Base-by-base conservation (phyloP, 768 basidiomycete species). In the Tricholoma furcatifolium region DNA sequence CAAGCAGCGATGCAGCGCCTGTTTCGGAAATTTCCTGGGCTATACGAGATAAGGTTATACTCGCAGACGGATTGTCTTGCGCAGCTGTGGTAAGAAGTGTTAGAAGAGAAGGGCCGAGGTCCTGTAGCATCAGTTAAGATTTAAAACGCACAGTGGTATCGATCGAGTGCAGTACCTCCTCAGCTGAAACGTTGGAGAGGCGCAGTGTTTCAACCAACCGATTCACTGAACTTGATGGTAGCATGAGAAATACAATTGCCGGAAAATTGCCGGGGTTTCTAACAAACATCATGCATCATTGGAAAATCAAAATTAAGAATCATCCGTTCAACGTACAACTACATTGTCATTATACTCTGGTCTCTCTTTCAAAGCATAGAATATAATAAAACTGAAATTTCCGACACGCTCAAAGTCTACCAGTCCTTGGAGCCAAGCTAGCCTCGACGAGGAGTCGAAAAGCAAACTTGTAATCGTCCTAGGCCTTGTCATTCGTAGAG, bases 61-160 rank as follows among this genome's bases (percentile, higher is more conserved):
- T 27, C 31, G 32, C 32, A 21, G 71, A 68, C 15, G 60, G 47
- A 20, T 54, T 53, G 54, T 75, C 74, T 31, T 67, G 62, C 15
- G 60, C 27, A 27, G 27, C 43, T 30, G 52, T 62, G 5, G 67
- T 69, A 2, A 77, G 45, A 32, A 75, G 64, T 23, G 70, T 69
- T 14, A 67, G 56, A 23, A 76, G 60, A 2, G 53, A 52, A 15
- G 18, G 48, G 18, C 43, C 43, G 15, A 59, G 51, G 27, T 59
- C 54, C 57, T 59, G 18, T 1, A 41, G 30, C 8, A 24, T n/a
- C 4, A 5, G 38, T 48, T 50, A 40, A 42, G 57, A 38, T 45
- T 17, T 18, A 18, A 1, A 5, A 24, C 23, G 18, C 11, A 15
- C 17, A 14, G n/a, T 43, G 9, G 20, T 17, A 15, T 27, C n/a